A percentile compares a stretch with the other conserved stretches of the same genome.
Conservation (phyloP, 2,329 filamentous ascomycete genomes). For the Arthroderma sp. region DNA sequence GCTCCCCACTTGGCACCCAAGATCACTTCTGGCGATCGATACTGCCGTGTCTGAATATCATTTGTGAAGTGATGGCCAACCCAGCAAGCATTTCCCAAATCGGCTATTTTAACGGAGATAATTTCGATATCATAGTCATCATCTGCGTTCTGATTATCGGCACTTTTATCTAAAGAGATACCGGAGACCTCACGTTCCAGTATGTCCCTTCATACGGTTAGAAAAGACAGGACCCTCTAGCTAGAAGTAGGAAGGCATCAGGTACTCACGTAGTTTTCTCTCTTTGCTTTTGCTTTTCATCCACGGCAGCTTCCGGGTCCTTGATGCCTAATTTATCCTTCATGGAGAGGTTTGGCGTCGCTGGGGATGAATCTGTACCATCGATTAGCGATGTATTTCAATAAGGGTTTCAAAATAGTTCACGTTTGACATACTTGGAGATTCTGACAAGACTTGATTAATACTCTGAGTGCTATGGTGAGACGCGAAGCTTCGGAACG, state of each 20-base stretch:
- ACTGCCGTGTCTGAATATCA: slow-evolving; percentile 96
- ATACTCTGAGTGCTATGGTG: slow-evolving; percentile 54
- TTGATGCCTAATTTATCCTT: slow-evolving; percentile 44
- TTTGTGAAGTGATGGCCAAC: slow-evolving; percentile 98
- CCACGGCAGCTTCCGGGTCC: slow-evolving; percentile 39
- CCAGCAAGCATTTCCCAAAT: slow-evolving; percentile 97
- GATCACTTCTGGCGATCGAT: slow-evolving; percentile 93
- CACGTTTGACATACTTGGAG: slow-evolving; percentile 42
- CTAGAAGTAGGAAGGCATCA: background rate
- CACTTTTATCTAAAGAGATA: slow-evolving; percentile 75
- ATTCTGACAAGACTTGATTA: slow-evolving; percentile 68
- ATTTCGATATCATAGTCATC: slow-evolving; percentile 46
- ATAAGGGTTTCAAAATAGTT: background rate
- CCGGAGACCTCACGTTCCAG: slow-evolving; percentile 87
- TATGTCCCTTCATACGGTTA: slow-evolving; percentile 49
- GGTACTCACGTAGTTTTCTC: slow-evolving; percentile 82
- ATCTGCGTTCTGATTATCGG: slow-evolving; percentile 53
- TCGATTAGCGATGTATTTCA: slow-evolving; percentile 16
- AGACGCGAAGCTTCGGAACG: slow-evolving; percentile 45
- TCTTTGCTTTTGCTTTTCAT: slow-evolving; percentile 60
- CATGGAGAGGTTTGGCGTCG: slow-evolving; percentile 39
- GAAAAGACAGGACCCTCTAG: background rate
- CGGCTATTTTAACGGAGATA: slow-evolving; percentile 97
- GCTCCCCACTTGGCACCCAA: slow-evolving; percentile 95
- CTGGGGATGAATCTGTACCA: background rate